These are phyloP conservation scores for Penicillium atrosanguineum DNA, from an alignment of 495 filamentous ascomycete genomes.

Conservation along the genomic window DNA sequence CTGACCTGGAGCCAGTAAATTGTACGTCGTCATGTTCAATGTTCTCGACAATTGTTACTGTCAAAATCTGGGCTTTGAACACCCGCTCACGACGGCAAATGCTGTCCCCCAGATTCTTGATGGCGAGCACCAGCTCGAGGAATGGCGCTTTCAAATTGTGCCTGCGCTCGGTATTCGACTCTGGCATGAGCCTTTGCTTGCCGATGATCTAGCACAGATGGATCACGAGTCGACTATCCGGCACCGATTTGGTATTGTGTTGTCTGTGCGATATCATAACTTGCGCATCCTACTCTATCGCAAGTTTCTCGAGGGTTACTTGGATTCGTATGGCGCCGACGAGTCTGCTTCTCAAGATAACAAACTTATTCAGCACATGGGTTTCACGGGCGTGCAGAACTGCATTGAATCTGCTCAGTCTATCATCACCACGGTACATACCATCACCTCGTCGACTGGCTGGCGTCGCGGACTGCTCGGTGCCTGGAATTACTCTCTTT, in stretches of 20 bases:
- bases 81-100: constrained; percentile 6
- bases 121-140: constrained; percentile 4
- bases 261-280: constrained; percentile 35
- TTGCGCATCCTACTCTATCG: constrained; percentile 34
- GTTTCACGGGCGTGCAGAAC: constrained; percentile 32
- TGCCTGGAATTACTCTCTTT: constrained; percentile 43
- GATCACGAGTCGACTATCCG: constrained; percentile 1
- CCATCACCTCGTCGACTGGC: constrained; percentile 21
- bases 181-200: constrained; percentile 9
- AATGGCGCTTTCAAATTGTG: constrained; percentile 7
- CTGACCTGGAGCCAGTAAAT: background rate
- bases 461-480: constrained; percentile 28
- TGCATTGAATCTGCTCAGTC: constrained; percentile 33
- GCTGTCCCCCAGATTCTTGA: constrained; percentile 10
- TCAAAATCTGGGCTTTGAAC: constrained; percentile 13
- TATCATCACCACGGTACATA: constrained; percentile 36
- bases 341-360: constrained; percentile 20
- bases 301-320: constrained; percentile 31
- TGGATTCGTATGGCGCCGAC: constrained; percentile 23
- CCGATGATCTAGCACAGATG: constrained; percentile 2
- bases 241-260: constrained; percentile 26
- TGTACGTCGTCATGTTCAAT: constrained; percentile 12
- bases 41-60: constrained; percentile 10
- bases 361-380: constrained; percentile 26
- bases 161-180: constrained; percentile 4